Base-by-base conservation (phyloP, 495 filamentous ascomycete species). In the Hypoxylon subgilvum region DNA sequence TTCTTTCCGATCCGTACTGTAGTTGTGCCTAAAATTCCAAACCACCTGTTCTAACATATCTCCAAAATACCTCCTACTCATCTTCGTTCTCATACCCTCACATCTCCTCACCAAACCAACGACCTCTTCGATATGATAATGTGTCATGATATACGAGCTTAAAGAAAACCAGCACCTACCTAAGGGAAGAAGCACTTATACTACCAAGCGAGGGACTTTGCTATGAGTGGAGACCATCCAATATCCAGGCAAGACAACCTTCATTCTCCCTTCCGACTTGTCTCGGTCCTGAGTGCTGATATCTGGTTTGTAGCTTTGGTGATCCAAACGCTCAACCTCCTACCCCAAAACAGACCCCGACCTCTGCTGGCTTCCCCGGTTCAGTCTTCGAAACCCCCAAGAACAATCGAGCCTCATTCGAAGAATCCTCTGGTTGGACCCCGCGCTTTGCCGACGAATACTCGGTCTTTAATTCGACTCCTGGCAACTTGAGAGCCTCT, bases 191-290 rank as follows among this genome's bases (percentile, higher is more conserved):
- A 57, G 32, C 35, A 23, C 44, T 35, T 27, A 49, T 53, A 30
- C 10, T 18, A 43, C 41, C 6, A 7, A 52, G 21, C 28, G 14
- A 57, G 32, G 47, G 57, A 76, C 63, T 69, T 75, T 81, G 79
- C 76, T 81, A 90, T 90, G 87, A 90, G 84, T 84, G 88, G 83
- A 81, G 86, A 89, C 79, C 81, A 85, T 72, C 80, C 78, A 69
- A 80, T 80, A 69, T 84, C 86, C 75, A 89, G 87, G 87, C 88
- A 84, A 78, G 80, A 67, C 47, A 51, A 52, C 30, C 48, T 52
- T 58, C 58, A 52, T 65, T 66, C 36, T 57, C 64, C 56, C 54
- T 65, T 61, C 53, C 44, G 19, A 48, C 39, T 31, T 61, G 49
- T 50, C 53, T 60, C 50, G 41, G 39, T 63, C n/a, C n/a, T n/a